A percentile compares a stretch with the other conserved stretches of the same genome.
These are phyloP conservation scores for Zasmidium cellare DNA, from an alignment of 2,329 filamentous ascomycete genomes.

Conservation along the genomic window DNA sequence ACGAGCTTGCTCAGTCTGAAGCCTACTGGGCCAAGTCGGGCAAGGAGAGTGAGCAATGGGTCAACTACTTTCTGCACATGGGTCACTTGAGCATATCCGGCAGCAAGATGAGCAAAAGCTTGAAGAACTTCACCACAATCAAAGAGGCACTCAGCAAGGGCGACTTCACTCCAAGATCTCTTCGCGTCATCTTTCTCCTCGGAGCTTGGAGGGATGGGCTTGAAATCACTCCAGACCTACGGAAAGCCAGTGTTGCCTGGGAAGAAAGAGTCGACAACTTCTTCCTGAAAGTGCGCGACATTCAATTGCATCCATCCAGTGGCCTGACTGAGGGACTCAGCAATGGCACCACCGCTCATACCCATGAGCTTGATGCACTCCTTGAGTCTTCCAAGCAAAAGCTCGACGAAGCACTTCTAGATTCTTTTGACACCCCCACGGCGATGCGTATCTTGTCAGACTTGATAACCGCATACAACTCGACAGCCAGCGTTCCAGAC, in stretches of 20 bases:
- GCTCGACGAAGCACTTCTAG: slow-evolving; percentile 68
- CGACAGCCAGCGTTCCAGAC: slow-evolving; percentile 47
- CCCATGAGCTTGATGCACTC: slow-evolving; percentile 41
- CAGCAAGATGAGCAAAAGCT: slow-evolving; percentile 91
- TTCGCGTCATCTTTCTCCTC: slow-evolving; percentile 84
- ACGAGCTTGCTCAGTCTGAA: slow-evolving; percentile 86
- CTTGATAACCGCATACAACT: slow-evolving; percentile 76
- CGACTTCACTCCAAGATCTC: slow-evolving; percentile 73
- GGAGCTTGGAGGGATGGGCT: slow-evolving; percentile 89
- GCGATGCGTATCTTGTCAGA: slow-evolving; percentile 78
- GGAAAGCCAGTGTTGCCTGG: slow-evolving; percentile 73
- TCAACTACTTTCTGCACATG: slow-evolving; percentile 96
- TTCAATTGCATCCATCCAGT: slow-evolving; percentile 32
- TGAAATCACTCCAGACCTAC: slow-evolving; percentile 78
- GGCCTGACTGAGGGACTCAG: slow-evolving; percentile 1
- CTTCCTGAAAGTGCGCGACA: slow-evolving; percentile 60
- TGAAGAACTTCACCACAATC: slow-evolving; percentile 97
- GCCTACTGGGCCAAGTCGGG: slow-evolving; percentile 66
- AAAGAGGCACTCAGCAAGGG: slow-evolving; percentile 70
- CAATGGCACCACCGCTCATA: slow-evolving; percentile 34
- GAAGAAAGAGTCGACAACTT: slow-evolving; percentile 76
- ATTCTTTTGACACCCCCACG: slow-evolving; percentile 83
- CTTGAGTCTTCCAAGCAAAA: slow-evolving; percentile 57
- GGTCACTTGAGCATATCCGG: slow-evolving; percentile 87
- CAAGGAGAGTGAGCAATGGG: slow-evolving; percentile 64